A percentile compares a stretch with the other conserved stretches of the same genome.
Conservation (phyloP, 129 eudicot genomes). For the Ambrosia artemisiifolia region DNA sequence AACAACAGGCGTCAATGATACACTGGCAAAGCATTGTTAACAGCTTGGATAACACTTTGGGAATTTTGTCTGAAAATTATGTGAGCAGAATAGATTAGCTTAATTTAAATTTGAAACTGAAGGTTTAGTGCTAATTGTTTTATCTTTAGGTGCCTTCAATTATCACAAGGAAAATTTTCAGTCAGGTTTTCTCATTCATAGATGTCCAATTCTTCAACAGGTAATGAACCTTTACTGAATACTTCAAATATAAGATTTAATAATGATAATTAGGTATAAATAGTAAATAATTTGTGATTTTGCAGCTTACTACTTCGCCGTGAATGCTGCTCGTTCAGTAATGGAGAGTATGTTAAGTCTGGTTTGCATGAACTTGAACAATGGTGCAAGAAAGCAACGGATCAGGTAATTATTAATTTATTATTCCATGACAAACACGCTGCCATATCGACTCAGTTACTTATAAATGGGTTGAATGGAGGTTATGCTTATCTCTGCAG, state of each 20-base stretch:
- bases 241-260: neutral
- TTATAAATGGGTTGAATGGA: neutral
- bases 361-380: conserved; percentile 91
- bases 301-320: conserved; percentile 92
- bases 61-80: conserved; percentile 64
- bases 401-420: conserved; percentile 51
- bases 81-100: conserved; percentile 40
- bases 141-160: conserved; percentile 71
- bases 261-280: conserved; percentile 1
- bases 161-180: conserved; percentile 75
- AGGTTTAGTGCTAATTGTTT: neutral
- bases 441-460: neutral
- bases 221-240: conserved; percentile 31
- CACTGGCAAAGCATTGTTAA: conserved; percentile 95
- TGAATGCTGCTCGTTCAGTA: conserved; percentile 99
- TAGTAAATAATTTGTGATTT: conserved; percentile 13
- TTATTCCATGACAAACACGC: conserved; percentile 6
- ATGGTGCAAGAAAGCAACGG: conserved; percentile 85
- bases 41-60: conserved; percentile 67
- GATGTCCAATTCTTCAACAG: conserved; percentile 98
- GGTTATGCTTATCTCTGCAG: neutral
- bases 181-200: conserved; percentile 91
- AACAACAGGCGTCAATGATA: conserved; percentile 80
- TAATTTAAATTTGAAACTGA: neutral
- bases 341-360: conserved; percentile 92